Percentiles rank a stretch among this genome's conserved stretches.
Conservation (phyloP, 257 asterid species). For the Jasminum sambac region DNA sequence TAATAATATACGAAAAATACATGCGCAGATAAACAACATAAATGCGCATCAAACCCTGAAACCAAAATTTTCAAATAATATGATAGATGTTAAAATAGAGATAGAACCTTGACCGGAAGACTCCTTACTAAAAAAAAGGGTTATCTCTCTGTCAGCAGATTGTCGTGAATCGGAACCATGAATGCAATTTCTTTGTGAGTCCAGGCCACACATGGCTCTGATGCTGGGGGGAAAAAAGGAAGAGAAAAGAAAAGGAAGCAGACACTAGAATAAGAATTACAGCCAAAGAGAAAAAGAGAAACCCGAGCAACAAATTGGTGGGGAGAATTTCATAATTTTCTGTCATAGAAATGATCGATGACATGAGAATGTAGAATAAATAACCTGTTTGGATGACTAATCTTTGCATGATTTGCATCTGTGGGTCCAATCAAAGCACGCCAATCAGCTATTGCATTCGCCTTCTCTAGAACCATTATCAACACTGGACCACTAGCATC, state of each 20-base stretch:
- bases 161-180: constrained; percentile 84
- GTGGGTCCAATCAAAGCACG: constrained; percentile 89
- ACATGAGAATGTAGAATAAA: constrained; percentile 9
- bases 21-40: not conserved
- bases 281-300: not conserved
- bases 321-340: constrained; percentile 4
- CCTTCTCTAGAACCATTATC: constrained; percentile 80
- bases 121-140: constrained; percentile 55
- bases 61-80: constrained; percentile 4
- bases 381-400: constrained; percentile 79
- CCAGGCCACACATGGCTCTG: constrained; percentile 78
- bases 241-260: too few relatives aligned
- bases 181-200: constrained; percentile 67
- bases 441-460: constrained; percentile 80
- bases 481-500: constrained; percentile 68
- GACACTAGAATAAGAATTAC: not conserved
- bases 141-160: constrained; percentile 76
- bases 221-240: constrained; percentile 47
- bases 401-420: constrained; percentile 63
- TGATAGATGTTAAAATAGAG: not conserved
- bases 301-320: constrained; percentile 6
- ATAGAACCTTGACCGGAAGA: constrained; percentile 51
- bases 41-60: not conserved
- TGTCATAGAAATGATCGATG: not conserved
- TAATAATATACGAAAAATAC: not conserved